Percentiles rank a stretch among this genome's conserved stretches.
Conservation (phyloP, 2,329 filamentous ascomycete genomes). For the Ceratocystis cacaofunesta region DNA sequence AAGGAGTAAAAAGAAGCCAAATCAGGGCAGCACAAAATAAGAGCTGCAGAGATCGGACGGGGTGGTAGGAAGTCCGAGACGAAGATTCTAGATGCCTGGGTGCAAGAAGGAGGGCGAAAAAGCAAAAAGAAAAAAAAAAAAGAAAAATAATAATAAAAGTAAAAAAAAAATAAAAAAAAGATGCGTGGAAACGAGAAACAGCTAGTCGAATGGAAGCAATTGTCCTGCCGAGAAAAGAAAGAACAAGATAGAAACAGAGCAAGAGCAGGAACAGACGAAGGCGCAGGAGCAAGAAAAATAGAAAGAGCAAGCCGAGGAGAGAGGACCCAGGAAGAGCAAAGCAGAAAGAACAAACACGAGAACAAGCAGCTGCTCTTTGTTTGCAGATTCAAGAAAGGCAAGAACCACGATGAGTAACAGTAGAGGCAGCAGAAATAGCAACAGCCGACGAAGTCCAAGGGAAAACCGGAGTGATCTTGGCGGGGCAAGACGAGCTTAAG, state of each 20-base stretch:
- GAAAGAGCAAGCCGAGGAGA: background rate
- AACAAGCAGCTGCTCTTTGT: background rate
- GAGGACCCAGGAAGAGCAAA: background rate
- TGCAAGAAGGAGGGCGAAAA: background rate
- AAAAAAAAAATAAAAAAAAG: background rate
- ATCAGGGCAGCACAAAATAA: background rate
- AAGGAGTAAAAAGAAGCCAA: background rate
- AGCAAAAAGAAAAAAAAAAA: background rate
- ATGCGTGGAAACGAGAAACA: background rate
- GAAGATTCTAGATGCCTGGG: background rate
- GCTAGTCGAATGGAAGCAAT: background rate
- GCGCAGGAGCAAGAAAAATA: background rate
- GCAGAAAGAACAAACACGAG: background rate
- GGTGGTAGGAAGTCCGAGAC: background rate
- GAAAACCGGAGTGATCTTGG: background rate
- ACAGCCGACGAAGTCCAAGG: background rate
- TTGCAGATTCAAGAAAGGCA: background rate
- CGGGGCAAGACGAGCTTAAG: no score
- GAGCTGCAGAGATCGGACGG: background rate
- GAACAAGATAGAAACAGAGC: background rate
- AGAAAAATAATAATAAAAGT: conserved; percentile 7
- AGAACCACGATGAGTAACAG: background rate
- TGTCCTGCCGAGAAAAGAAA: background rate
- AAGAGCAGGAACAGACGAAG: background rate
- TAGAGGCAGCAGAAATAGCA: background rate